A percentile compares a stretch with the other conserved stretches of the same genome.
Evolutionary conservation across 192 early-diverging fungal species (phyloP).

Genomic region (Backusella tuberculispora): DNA sequence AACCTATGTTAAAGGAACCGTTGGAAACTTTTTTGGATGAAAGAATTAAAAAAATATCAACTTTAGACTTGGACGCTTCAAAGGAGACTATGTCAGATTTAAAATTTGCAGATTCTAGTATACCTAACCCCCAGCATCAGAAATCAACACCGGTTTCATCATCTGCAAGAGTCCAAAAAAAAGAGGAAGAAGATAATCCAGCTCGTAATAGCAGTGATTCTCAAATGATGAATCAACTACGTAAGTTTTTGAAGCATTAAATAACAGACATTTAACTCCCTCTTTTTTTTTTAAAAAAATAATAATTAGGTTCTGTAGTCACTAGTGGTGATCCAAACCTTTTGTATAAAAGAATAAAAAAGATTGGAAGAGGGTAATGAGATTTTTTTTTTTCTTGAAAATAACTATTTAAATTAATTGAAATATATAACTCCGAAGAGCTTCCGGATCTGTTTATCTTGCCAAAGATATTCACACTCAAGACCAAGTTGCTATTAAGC

Average conservation of each 20-base stretch:
- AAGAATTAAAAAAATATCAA: background rate
- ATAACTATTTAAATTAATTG: background rate
- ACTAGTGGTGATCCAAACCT: conserved; percentile 88
- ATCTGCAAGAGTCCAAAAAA: background rate
- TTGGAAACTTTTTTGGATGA: conserved; percentile 1
- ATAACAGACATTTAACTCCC: background rate
- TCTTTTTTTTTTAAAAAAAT: background rate
- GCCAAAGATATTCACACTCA: conserved; percentile 66
- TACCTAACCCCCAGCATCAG: conserved; percentile 41
- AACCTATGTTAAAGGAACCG: background rate
- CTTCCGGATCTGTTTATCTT: conserved; percentile 89
- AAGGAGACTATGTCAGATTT: conserved; percentile 8
- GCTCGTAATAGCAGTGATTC: conserved; percentile 86
- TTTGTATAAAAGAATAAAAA: conserved; percentile 92
- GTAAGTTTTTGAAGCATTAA: conserved; percentile 44
- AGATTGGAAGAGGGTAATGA: conserved; percentile 90
- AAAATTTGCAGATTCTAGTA: conserved; percentile 44
- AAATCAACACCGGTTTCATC: conserved; percentile 41
- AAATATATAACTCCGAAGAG: conserved; percentile 48
- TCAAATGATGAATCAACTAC: conserved; percentile 93
- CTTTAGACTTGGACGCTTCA: background rate
- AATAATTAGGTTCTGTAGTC: conserved; percentile 72
- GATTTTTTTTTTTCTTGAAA: background rate
- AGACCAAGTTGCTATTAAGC: conserved; percentile 88
- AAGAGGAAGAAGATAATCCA: conserved; percentile 60